A percentile compares a stretch with the other conserved stretches of the same genome.
Conservation (phyloP, 441 rosid species). For the Geranium incanum region DNA sequence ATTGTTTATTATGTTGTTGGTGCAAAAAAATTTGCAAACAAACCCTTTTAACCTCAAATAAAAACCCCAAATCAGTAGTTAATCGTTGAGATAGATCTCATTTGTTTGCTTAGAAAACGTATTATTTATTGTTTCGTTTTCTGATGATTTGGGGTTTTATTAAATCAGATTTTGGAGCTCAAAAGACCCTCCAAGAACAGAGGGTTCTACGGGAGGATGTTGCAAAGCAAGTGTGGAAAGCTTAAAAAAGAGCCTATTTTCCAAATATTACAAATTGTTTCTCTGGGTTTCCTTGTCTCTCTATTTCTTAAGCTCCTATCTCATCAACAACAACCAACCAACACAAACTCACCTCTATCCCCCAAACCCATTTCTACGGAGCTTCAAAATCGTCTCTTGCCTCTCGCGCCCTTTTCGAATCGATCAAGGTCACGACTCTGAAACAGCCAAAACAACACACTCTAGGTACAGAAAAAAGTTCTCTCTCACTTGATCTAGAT, state of each 20-base stretch:
- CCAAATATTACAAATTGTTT: constrained; percentile 67
- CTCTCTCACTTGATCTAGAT: no score
- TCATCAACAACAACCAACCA: constrained; percentile 42
- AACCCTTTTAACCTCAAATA: constrained; percentile 13
- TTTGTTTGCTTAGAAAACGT: no score
- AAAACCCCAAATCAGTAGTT: no score
- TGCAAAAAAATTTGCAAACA: constrained; percentile 34
- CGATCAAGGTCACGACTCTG: constrained; percentile 20
- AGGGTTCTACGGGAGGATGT: constrained; percentile 37
- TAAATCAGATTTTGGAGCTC: constrained; percentile 42
- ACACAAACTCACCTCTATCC: constrained; percentile 27
- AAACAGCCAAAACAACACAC: constrained; percentile 15
- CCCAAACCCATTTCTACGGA: constrained; percentile 29
- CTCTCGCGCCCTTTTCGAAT: constrained; percentile 45
- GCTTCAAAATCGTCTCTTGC: constrained; percentile 33
- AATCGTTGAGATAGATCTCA: no score
- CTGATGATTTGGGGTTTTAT: constrained; percentile 12
- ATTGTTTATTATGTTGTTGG: constrained; percentile 11
- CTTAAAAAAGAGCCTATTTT: constrained; percentile 41
- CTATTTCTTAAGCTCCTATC: constrained; percentile 64
- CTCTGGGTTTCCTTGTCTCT: constrained; percentile 66
- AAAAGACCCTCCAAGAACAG: constrained; percentile 31
- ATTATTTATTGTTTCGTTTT: background rate
- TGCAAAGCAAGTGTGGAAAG: constrained; percentile 31
- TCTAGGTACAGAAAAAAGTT: no score